Percentiles rank a stretch among this genome's conserved stretches.
These are phyloP conservation scores for Phaffia rhodozyma DNA, from an alignment of 1,284 basidiomycete species.

Conservation along the genomic window DNA sequence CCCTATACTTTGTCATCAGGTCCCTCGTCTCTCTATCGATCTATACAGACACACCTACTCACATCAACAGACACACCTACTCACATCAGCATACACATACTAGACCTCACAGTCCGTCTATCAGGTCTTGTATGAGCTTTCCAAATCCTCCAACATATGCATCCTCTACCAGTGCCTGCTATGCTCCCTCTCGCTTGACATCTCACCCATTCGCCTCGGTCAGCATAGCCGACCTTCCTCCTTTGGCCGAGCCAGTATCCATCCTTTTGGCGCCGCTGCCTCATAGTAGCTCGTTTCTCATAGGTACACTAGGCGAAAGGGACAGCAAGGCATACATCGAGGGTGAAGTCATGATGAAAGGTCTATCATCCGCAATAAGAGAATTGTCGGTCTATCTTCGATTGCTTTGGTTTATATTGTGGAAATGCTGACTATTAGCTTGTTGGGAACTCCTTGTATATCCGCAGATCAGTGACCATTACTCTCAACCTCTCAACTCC, in stretches of 20 bases:
- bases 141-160: slow-evolving; percentile 12
- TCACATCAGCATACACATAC: too few relatives aligned
- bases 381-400: not conserved
- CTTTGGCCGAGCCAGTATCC: not conserved
- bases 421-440: not conserved
- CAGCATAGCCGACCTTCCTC: not conserved
- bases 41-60: too few relatives aligned
- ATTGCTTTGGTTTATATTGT: not conserved
- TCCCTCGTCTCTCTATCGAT: too few relatives aligned
- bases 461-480: not conserved
- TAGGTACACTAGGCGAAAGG: not conserved
- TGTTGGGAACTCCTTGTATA: not conserved
- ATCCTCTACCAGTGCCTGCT: not conserved
- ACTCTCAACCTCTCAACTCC: not conserved
- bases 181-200: too few relatives aligned
- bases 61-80: too few relatives aligned
- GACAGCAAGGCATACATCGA: not conserved
- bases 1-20: too few relatives aligned
- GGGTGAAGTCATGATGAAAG: slow-evolving; percentile 13
- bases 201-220: too few relatives aligned
- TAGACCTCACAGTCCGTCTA: too few relatives aligned
- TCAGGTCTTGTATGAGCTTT: too few relatives aligned
- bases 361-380: not conserved
- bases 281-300: slow-evolving; percentile 2
- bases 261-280: slow-evolving; percentile 4